phyloP scores from a whole-genome alignment of 2,329 filamentous ascomycete species.

The Aspergillus pseudotamarii region DNA sequence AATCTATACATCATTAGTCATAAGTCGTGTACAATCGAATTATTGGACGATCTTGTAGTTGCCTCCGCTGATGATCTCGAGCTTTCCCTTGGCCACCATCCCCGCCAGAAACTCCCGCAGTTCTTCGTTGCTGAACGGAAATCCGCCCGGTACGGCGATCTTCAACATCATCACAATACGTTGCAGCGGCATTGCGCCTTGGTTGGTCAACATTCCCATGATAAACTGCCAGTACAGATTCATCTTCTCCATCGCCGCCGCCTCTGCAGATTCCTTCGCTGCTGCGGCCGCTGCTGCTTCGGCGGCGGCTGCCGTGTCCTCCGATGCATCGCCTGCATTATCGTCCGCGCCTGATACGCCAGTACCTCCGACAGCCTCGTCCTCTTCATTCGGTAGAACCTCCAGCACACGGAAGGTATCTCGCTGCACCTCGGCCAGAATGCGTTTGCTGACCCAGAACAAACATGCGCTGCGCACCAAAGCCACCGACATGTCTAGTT shows the following conservation, averaged over 20 bases:
- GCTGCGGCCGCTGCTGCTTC: slow-evolving; percentile 45
- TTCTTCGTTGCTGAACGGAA: slow-evolving; percentile 88
- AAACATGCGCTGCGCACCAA: slow-evolving; percentile 62
- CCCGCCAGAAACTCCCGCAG: slow-evolving; percentile 76
- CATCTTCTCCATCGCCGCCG: slow-evolving; percentile 68
- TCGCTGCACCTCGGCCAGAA: slow-evolving; percentile 50
- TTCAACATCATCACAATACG: slow-evolving; percentile 94
- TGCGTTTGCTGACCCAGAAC: slow-evolving; percentile 65
- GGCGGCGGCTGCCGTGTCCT: slow-evolving; percentile 26
- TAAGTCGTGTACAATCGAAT: neutral
- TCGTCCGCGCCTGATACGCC: slow-evolving; percentile 21
- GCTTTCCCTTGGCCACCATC: slow-evolving; percentile 71
- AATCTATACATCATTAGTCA: slow-evolving; percentile 6
- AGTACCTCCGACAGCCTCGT: slow-evolving; percentile 23
- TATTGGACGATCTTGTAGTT: slow-evolving; percentile 62
- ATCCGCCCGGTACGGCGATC: slow-evolving; percentile 85
- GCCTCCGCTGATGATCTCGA: slow-evolving; percentile 68
- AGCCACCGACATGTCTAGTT: slow-evolving; percentile 57
- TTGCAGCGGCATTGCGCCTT: slow-evolving; percentile 76
- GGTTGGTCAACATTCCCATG: slow-evolving; percentile 91
- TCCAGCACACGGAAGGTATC: slow-evolving; percentile 62
- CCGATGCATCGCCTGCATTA: slow-evolving; percentile 15
- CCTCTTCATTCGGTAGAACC: slow-evolving; percentile 44
- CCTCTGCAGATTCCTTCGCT: slow-evolving; percentile 52
- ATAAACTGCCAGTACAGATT: slow-evolving; percentile 90